Base-by-base conservation (phyloP, 768 basidiomycete genomes). In the Amanita inopinata region DNA sequence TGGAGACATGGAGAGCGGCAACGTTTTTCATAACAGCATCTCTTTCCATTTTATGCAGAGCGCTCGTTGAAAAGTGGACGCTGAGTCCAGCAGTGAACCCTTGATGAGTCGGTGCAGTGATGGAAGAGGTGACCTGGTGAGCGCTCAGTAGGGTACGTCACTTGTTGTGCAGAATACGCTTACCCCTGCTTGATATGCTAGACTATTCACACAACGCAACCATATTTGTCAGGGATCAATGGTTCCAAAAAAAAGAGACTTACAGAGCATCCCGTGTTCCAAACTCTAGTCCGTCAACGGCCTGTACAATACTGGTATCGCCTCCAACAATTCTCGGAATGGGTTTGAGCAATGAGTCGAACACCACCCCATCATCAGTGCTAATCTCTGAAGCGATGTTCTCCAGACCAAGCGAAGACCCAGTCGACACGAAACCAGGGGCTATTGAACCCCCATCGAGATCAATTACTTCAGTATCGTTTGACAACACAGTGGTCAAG, bases 241-340 rank as follows among this genome's bases (percentile, higher is more conserved):
- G 12, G n/a, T 25, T 39, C 39, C 18, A 19, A 45, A 30, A 18
- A 15, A 33, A 20, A 1, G 31, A 33, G 9, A 71, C 83, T 51
- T 55, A 85, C 83, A 85, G 64, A 17, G 81, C 77, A 59, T 85
- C 73, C 25, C 83, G 69, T 8, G 78, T 80, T 0, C 67, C 74
- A 54, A 80, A 87, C 35, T 73, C 61, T n/a, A 85, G 65, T 0
- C 86, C 84, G 56, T 90, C 87, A 0, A 68, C 73, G n/a, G 81
- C 86, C 25, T 72, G 71, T 6, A 77, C 61, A n/a, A 86, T 51
- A 0, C 65, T 61, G 18, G 57, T 61, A n/a, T 66, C 59, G 4
- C 76, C 80, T 14, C 70, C 73, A 4, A 78, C 36, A 20, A 83
- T 59, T 19, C 55, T 51, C 2, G 80, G 78, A 41, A 74, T 55